Base-by-base conservation (phyloP, 345 rosid genomes). In the Euclidium syriacum region DNA sequence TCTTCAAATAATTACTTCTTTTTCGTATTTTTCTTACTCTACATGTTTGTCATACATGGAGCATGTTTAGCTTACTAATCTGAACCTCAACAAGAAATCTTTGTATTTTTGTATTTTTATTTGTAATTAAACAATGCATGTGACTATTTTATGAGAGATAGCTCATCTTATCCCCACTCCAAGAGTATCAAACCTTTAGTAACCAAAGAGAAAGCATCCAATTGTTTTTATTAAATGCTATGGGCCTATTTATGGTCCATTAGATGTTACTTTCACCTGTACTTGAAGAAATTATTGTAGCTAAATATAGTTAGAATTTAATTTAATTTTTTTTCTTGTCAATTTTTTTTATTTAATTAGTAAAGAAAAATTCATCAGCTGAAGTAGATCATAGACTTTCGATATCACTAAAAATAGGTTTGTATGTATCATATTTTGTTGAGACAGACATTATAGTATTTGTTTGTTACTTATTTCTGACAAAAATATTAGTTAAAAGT, bases 191-290 rank as follows among this genome's bases (percentile, higher is more conserved):
- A 39, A 67, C 39, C 35, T 68, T 18, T 66, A 35, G 30, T 33
- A 49, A 38, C 50, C 19, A 57, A 16, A 7, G 25, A 48, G 15
- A 51, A 30, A 25, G 41, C 36, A 44, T 35, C 41, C 8, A 44
- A n/a, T 10, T 6, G 40, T 39, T 60, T 58, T 52, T 35, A 58
- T 38, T 49, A 22, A 67, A 29, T 67, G 38, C 38, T 30, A 39
- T 41, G 73, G 66, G 73, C 60, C 73, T 51, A 8, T 50, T 16
- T 68, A 30, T 41, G 60, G 60, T 26, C 66, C 53, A 20, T 50
- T 40, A 50, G 30, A 3, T 24, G 9, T 22, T 32, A 12, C 15
- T 18, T 36, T 30, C 19, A 51, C 29, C 14, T 15, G 24, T 32
- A 22, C 50, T 29, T 36, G 19, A 15, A 57, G 22, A 36, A 19